Base-by-base conservation (phyloP, 495 filamentous ascomycete species). In the Hyaloscypha variabilis region DNA sequence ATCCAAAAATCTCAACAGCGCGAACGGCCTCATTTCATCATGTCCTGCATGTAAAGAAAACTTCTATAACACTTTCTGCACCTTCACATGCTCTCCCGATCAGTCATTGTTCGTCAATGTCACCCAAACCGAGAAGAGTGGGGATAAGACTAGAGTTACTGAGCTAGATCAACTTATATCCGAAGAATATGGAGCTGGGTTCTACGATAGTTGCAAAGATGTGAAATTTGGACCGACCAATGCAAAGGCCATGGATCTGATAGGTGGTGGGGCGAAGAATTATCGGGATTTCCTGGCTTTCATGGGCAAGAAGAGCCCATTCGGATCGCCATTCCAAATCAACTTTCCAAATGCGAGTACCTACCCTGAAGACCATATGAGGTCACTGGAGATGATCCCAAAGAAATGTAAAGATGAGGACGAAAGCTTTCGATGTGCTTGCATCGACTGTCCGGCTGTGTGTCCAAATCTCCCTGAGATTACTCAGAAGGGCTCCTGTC, bases 31-130 rank as follows among this genome's bases (percentile, higher is more conserved):
- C 67, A 97, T 98, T 73, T 84, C 91, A 30, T 89, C 92, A 25
- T 99, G 95, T 77, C 95, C 95, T 14, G 95, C 95, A 28, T 99
- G 95, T 82, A 93, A 92, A 77, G 88, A 90, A 60, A 99, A 99
- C 79, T 99, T 99, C 77, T 97, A 90, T 83, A 93, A 98, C 80
- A 85, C 96, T 52, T 99, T 99, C 72, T 99, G 95, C 79, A 93
- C 92, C 5, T 97, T 99, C 68, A 97, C 93, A 23, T 99, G 95
- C 80, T 98, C 96, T 11, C 94, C 96, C 10, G 89, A 98, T 72
- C 95, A 99, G 75, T 96, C 92, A 5, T 82, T 97, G 1, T 99
- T 99, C 71, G 79, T 98, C 72, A 99, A 99, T 73, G 90, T 99
- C 50, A 97, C 95, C 8, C 77, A 88, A 58, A 91, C 90, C 1